phyloP scores from a whole-genome alignment of 1,284 basidiomycete species.

The Termitomyces sp. region DNA sequence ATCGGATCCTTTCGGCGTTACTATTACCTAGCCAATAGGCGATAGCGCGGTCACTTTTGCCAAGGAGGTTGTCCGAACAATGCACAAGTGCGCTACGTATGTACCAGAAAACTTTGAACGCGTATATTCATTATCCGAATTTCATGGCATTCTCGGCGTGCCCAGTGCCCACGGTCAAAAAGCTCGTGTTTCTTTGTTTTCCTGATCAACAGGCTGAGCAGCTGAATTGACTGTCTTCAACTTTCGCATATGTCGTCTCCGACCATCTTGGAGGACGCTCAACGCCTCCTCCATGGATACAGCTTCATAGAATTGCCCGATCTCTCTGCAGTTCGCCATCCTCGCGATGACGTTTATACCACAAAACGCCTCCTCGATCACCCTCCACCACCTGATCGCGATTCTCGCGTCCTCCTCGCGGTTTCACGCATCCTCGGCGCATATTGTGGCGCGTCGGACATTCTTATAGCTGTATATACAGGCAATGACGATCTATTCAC shows the following conservation, averaged over 20 bases:
- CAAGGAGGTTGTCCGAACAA: slow-evolving; percentile 15
- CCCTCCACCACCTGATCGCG: neutral
- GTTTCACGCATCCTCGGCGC: slow-evolving; percentile 35
- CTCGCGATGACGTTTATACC: slow-evolving; percentile 14
- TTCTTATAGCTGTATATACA: slow-evolving; percentile 33
- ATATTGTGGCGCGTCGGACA: slow-evolving; percentile 35
- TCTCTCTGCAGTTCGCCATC: slow-evolving; percentile 29
- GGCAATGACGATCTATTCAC: slow-evolving; percentile 13
- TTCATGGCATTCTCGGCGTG: neutral
- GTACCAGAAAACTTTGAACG: neutral
- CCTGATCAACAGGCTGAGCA: neutral
- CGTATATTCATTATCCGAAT: neutral
- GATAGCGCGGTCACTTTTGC: slow-evolving; percentile 25
- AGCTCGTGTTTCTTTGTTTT: slow-evolving; percentile 5
- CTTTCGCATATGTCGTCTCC: neutral
- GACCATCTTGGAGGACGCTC: neutral
- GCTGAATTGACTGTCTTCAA: slow-evolving; percentile 1
- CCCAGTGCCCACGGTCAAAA: neutral
- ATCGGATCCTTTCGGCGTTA: neutral
- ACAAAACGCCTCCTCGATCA: neutral
- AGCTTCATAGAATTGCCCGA: slow-evolving; percentile 31
- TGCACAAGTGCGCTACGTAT: neutral
- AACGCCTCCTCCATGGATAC: slow-evolving; percentile 25
- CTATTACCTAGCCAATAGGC: neutral
- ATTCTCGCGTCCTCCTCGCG: slow-evolving; percentile 23